phyloP scores from a whole-genome alignment of 306 rosid species.

The Leucaena leucocephala region DNA sequence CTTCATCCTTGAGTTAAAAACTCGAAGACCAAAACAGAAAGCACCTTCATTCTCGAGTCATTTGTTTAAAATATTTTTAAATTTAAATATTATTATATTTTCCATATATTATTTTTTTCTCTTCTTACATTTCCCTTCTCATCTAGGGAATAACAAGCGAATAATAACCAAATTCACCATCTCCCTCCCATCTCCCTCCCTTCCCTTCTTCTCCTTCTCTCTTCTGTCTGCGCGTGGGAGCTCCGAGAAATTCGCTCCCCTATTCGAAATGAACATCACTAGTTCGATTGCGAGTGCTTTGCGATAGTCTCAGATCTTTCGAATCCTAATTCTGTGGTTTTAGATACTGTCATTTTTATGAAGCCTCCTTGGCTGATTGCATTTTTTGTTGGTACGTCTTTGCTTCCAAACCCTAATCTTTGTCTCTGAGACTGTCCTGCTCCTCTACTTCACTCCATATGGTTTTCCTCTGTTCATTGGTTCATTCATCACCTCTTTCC shows the following conservation, averaged over 20 bases:
- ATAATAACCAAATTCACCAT: constrained; percentile 36
- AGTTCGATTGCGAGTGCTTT: constrained; percentile 16
- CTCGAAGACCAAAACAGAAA: neutral
- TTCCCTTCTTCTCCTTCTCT: constrained; percentile 6
- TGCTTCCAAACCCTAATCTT: constrained; percentile 53
- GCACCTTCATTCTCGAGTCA: neutral
- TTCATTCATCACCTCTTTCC: neutral
- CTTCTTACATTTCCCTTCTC: constrained; percentile 4
- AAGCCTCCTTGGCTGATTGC: constrained; percentile 57
- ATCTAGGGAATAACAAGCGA: neutral
- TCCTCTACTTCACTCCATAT: neutral
- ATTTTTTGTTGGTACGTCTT: constrained; percentile 52
- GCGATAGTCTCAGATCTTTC: constrained; percentile 46
- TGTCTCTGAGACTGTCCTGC: neutral
- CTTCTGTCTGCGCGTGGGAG: constrained; percentile 28
- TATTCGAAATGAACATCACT: constrained; percentile 35
- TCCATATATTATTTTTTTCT: constrained; percentile 26
- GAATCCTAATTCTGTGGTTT: constrained; percentile 44
- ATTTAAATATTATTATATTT: constrained; percentile 17
- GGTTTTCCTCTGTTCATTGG: neutral
- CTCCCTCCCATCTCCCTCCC: constrained; percentile 12
- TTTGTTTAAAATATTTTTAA: constrained; percentile 21
- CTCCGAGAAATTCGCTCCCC: constrained; percentile 43
- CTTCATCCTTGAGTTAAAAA: neutral
- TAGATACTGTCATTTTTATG: constrained; percentile 42